Evolutionary conservation across 2,329 filamentous ascomycete genomes (phyloP), one percentile per base, ranked within the genome.

Genomic region (Exutisphaerella laricina): DNA sequence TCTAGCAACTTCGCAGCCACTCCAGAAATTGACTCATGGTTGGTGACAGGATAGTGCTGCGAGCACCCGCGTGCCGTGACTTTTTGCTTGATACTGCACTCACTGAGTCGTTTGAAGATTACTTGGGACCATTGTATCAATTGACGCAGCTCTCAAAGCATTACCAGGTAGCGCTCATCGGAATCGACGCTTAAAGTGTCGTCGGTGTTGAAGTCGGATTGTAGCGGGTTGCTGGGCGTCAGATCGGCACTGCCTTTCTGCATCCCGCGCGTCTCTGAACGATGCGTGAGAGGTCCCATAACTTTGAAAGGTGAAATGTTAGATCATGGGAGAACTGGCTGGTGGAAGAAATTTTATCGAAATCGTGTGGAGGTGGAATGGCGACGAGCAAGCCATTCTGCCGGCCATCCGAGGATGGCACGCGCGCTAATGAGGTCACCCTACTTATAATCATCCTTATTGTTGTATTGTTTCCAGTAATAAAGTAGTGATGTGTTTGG

Each of bases 61-160:
- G 38, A 47, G 57, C 60, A 62, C 61, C 61, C 60, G 61, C 60
- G 60, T 62, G 60, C 61, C 54, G 61, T 63, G 60, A 63, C 58
- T 58, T 49, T 49, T 46, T 50, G 49, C 52, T 56, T 54, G 51
- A 57, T 57, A 53, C 49, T 35, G 40, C 43, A 62, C 59, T 62
- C 57, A 61, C 59, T 58, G 49, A 54, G 51, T 48, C 45, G 44
- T 43, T 48, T 26, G 33, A 46, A 48, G 45, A 38, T 38, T 44
- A 41, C 39, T 46, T 46, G 26, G 9, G 35, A 46, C 38, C 45
- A 21, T 22, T 35, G 16, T 44, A 45, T 43, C 43, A 26, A 26
- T 14, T 34, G 16, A 32, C 30, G 22, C 42, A 53, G 48, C 55
- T 52, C 48, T 42, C 46, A n/a, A n/a, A n/a, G n/a, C n/a, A n/a